Conservation (phyloP, 768 basidiomycete genomes). For the Lactarius quietus region DNA sequence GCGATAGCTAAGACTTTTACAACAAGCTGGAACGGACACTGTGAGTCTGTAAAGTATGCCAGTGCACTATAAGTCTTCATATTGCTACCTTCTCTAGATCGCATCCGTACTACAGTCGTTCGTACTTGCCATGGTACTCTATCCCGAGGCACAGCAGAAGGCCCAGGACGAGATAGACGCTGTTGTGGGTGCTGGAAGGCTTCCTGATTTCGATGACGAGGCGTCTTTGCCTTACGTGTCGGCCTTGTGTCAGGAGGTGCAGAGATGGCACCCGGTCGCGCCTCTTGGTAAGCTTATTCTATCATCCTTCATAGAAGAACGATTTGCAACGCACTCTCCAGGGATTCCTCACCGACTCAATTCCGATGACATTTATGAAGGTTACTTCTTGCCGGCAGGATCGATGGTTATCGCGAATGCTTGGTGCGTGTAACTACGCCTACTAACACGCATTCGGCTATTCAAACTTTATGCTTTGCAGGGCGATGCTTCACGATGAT, state of each 20-base stretch:
- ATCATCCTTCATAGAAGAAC: background rate
- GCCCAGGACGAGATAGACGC: constrained; percentile 35
- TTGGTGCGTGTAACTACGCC: background rate
- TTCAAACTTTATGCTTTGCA: background rate
- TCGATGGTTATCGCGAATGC: constrained; percentile 7
- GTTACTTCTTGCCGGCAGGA: constrained; percentile 24
- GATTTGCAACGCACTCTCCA: background rate
- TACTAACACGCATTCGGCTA: background rate
- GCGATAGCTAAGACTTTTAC: background rate
- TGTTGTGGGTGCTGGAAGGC: constrained; percentile 30
- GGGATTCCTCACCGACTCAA: constrained; percentile 19
- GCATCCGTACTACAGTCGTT: constrained; percentile 33
- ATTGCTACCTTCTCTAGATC: constrained; percentile 23
- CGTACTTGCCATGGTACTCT: constrained; percentile 34
- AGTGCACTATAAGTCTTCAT: background rate
- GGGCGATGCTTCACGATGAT: constrained; percentile 36
- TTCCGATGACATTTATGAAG: constrained; percentile 21
- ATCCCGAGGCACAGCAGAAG: constrained; percentile 32
- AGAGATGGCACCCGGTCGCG: constrained; percentile 33
- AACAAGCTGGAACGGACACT: constrained; percentile 8
- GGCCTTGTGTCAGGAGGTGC: constrained; percentile 30
- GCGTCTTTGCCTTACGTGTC: constrained; percentile 30
- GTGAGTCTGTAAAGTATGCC: background rate
- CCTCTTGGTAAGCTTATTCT: constrained; percentile 27
- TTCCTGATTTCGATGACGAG: constrained; percentile 31